Evolutionary conservation across 2,329 filamentous ascomycete genomes (phyloP).

Genomic region (Aspergillus puulaauensis): DNA sequence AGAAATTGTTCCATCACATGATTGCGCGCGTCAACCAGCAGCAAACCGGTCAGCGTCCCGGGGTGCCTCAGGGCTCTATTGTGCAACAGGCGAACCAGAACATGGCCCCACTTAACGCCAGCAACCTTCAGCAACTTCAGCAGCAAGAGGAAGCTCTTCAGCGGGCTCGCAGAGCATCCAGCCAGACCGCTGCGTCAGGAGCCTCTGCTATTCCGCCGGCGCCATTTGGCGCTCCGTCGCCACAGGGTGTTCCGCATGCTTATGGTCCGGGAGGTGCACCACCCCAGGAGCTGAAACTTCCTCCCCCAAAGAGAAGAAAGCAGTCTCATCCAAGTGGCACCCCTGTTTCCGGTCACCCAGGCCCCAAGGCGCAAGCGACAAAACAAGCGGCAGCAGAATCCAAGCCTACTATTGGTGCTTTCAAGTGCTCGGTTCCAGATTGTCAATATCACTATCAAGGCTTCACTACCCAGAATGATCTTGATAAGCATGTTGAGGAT

Average conservation of each 20-base stretch:
- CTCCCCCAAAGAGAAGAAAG: slow-evolving; percentile 58
- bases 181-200: slow-evolving; percentile 42
- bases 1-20: slow-evolving; percentile 42
- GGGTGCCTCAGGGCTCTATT: slow-evolving; percentile 21
- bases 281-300: slow-evolving; percentile 58
- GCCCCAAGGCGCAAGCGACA: slow-evolving; percentile 28
- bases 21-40: slow-evolving; percentile 34
- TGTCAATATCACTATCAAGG: slow-evolving; percentile 57
- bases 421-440: slow-evolving; percentile 53
- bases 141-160: slow-evolving; percentile 47
- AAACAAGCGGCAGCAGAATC: slow-evolving; percentile 40
- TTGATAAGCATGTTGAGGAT: slow-evolving; percentile 56
- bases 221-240: slow-evolving; percentile 55
- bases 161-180: slow-evolving; percentile 38
- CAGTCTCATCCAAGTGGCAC: slow-evolving; percentile 45
- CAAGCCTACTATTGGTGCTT: slow-evolving; percentile 42
- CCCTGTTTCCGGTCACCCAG: slow-evolving; percentile 25
- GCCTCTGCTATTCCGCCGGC: slow-evolving; percentile 53
- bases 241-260: slow-evolving; percentile 58
- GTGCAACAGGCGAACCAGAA: slow-evolving; percentile 24
- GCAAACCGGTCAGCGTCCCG: slow-evolving; percentile 27
- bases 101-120: slow-evolving; percentile 43
- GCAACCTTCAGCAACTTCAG: slow-evolving; percentile 48
- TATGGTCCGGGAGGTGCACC: slow-evolving; percentile 54
- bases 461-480: slow-evolving; percentile 54